These are phyloP conservation scores for Nemania sp. DNA, from an alignment of 2,329 filamentous ascomycete species.

Conservation along the genomic window DNA sequence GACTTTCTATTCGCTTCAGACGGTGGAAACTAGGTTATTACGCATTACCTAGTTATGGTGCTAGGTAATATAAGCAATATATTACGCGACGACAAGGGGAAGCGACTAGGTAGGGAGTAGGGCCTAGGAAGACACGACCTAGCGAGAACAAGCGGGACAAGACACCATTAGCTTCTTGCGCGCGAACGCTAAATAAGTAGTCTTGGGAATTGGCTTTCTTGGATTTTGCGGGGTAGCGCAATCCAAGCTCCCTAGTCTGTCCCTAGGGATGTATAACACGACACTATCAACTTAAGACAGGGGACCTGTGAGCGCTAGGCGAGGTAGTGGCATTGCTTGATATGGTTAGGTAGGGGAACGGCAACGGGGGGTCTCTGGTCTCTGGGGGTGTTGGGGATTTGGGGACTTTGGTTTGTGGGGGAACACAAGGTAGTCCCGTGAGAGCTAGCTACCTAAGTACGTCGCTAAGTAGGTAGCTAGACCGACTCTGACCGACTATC, in stretches of 20 bases:
- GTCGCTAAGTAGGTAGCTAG: no score
- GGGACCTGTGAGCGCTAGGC: neutral
- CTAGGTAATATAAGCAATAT: neutral
- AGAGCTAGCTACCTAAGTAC: neutral
- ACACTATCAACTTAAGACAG: neutral
- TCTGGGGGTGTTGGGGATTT: no score
- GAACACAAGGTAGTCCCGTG: neutral
- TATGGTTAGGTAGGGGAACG: neutral
- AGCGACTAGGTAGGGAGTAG: no score
- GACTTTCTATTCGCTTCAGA: neutral
- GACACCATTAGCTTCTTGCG: neutral
- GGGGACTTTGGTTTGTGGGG: neutral
- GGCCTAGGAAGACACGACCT: neutral
- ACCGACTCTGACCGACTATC: no score
- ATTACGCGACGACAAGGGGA: neutral
- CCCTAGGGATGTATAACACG: neutral
- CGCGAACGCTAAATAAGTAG: neutral
- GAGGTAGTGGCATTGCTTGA: neutral
- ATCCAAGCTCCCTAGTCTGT: neutral
- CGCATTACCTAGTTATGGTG: neutral
- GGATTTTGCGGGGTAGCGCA: slow-evolving; percentile 12
- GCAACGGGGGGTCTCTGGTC: neutral
- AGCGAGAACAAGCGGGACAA: slow-evolving; percentile 1
- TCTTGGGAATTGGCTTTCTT: neutral
- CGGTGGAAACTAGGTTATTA: neutral